Evolutionary conservation across 2,329 filamentous ascomycete species (phyloP), one percentile per base, ranked within the genome.

Genomic region (Trichoderma aggressivum): DNA sequence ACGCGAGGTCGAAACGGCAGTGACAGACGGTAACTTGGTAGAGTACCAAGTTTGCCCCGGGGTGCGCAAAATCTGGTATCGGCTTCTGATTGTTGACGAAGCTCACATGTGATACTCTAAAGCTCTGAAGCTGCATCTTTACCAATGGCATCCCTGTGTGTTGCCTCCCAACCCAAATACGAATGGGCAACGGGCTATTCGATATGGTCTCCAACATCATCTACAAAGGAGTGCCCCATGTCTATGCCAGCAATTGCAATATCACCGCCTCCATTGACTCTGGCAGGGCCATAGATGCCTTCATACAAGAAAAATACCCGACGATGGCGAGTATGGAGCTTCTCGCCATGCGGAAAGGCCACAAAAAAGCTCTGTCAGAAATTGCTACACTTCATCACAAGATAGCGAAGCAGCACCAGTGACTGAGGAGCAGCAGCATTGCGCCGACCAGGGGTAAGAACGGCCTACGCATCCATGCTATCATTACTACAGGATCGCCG

Each of bases 111-210:
- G 18, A n/a, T 43, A 10, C 16, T 43, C 2, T 16, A 43, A 43
- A 43, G 3, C 36, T 16, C 36, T 7, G 7, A 39, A 39, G 18
- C 18, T n/a, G 3, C 39, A 18, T 39, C 36, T 18, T 39, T 18
- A 8, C 16, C 36, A 3, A 7, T 8, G 74, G 74, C 3, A 70
- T 70, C 56, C 73, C 75, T 0, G 63, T 76, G 3, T 76, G 72
- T 34, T 74, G 73, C 1, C 70, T 77, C 0, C 63, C 26, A n/a
- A 58, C 55, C 55, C 74, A 78, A 8, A 47, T 75, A 1, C 77
- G 77, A 0, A 77, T 76, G 73, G 73, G 72, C 14, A 7, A 24
- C 3, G 28, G 28, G 0, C 39, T 64, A 3, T 58, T 21, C 8
- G 18, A 58, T 1, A 30, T 30, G 8, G 18, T n/a, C 16, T 32